These are phyloP conservation scores for Candida jianshihensis DNA, from an alignment of 805 yeast species.

Conservation along the genomic window DNA sequence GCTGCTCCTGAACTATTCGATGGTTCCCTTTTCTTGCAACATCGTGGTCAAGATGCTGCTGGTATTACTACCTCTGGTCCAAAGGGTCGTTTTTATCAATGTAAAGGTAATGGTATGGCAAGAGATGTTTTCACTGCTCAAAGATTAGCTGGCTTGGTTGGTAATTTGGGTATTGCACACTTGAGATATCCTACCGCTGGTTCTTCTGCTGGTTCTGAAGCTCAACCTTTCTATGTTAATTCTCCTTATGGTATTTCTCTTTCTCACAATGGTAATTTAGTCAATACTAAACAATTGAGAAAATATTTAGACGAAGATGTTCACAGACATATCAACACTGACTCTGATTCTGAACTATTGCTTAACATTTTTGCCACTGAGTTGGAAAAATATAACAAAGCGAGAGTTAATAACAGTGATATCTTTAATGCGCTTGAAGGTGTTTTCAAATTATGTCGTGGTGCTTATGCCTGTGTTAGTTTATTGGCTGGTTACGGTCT, in stretches of 20 bases:
- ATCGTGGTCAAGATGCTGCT: conserved; percentile 99
- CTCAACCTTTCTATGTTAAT: conserved; percentile 97
- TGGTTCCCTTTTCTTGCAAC: conserved; percentile 89
- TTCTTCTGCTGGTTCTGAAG: conserved; percentile 89
- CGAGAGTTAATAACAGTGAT: conserved; percentile 87
- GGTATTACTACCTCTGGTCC: conserved; percentile 95
- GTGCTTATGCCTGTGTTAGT: conserved; percentile 96
- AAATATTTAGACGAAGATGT: conserved; percentile 85
- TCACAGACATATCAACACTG: conserved; percentile 96
- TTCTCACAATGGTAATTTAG: conserved; percentile 92
- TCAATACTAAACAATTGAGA: conserved; percentile 73
- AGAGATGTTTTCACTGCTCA: conserved; percentile 88
- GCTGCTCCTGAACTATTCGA: conserved; percentile 91
- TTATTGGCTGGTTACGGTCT: conserved; percentile 95
- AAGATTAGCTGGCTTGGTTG: conserved; percentile 73
- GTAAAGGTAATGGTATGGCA: conserved; percentile 99
- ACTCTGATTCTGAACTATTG: conserved; percentile 88
- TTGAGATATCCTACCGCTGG: conserved; percentile 98
- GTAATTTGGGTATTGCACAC: conserved; percentile 94
- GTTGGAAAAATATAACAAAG: conserved; percentile 84
- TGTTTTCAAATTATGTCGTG: conserved; percentile 74
- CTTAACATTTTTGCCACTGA: conserved; percentile 89
- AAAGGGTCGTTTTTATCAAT: conserved; percentile 90
- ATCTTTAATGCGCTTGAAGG: conserved; percentile 81
- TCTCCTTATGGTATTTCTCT: conserved; percentile 90